Percentiles rank a stretch among this genome's conserved stretches.
Conservation (phyloP, 192 early-diverging fungal species). For the Podila epicladia region DNA sequence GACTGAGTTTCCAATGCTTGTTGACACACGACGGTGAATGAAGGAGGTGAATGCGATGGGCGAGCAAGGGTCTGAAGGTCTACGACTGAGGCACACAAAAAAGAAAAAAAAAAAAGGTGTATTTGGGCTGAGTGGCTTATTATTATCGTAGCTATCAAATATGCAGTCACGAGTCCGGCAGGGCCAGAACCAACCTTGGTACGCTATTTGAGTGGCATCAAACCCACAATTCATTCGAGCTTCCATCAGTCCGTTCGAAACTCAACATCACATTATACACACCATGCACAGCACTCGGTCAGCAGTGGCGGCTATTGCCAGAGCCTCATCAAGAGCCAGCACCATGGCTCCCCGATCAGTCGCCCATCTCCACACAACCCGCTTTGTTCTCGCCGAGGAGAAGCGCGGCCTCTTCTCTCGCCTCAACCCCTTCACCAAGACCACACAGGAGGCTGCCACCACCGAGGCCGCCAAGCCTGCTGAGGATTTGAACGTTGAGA, state of each 20-base stretch:
- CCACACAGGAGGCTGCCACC: neutral
- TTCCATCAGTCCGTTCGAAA: neutral
- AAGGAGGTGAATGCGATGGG: neutral
- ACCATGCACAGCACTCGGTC: slow-evolving; percentile 5
- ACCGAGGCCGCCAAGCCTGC: slow-evolving; percentile 6
- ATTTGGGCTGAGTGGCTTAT: neutral
- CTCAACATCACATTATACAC: neutral
- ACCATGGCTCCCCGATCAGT: neutral
- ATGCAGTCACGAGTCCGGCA: neutral
- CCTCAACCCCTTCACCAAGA: slow-evolving; percentile 46
- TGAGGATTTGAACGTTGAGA: slow-evolving; percentile 38
- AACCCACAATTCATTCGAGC: neutral
- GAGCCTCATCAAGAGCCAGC: slow-evolving; percentile 2
- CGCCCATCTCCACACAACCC: slow-evolving; percentile 22
- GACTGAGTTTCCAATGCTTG: neutral
- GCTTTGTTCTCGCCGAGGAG: slow-evolving; percentile 22
- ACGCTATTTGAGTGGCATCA: neutral
- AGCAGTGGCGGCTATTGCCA: slow-evolving; percentile 3
- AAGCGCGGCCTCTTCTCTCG: slow-evolving; percentile 42
- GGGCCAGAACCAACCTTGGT: neutral
- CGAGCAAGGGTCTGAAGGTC: neutral
- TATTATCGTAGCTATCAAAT: neutral
- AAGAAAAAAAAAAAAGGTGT: slow-evolving; percentile 4
- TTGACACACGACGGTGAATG: neutral
- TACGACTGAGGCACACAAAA: neutral